phyloP scores from a whole-genome alignment of 148 eudicot genomes.

The Silene latifolia region DNA sequence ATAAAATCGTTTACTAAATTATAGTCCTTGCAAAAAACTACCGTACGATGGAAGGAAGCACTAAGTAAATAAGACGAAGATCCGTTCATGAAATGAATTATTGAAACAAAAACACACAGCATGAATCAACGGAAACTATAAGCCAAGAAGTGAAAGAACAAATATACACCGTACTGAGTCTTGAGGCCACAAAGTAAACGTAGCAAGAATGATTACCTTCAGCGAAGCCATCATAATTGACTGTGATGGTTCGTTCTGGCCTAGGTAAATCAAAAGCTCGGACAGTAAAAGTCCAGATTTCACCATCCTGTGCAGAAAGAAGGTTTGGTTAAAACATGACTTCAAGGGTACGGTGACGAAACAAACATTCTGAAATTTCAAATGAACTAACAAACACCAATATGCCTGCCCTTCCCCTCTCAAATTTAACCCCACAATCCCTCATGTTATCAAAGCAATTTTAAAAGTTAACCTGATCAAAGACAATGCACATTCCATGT shows the following conservation, averaged over 20 bases:
- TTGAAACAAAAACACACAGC: neutral
- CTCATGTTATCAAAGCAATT: too few relatives aligned
- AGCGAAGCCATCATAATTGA: constrained; percentile 94
- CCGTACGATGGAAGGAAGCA: neutral
- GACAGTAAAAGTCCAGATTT: constrained; percentile 90
- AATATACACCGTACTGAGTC: neutral
- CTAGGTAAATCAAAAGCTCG: constrained; percentile 68
- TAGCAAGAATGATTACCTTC: constrained; percentile 48
- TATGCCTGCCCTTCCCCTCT: neutral
- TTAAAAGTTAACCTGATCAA: too few relatives aligned
- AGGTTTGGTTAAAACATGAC: neutral
- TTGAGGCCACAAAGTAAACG: neutral
- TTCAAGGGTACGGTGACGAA: neutral
- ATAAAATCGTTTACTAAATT: neutral
- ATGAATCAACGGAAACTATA: neutral
- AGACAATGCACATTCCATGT: too few relatives aligned
- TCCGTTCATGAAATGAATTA: neutral
- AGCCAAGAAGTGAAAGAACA: neutral
- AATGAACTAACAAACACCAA: neutral
- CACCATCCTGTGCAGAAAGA: constrained; percentile 75
- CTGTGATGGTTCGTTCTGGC: constrained; percentile 77
- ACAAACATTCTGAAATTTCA: neutral
- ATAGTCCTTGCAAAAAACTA: neutral
- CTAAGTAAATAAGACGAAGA: neutral
- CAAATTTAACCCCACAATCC: neutral